A percentile compares a stretch with the other conserved stretches of the same genome.
Conservation (phyloP, 768 basidiomycete species). For the Chiua virens region DNA sequence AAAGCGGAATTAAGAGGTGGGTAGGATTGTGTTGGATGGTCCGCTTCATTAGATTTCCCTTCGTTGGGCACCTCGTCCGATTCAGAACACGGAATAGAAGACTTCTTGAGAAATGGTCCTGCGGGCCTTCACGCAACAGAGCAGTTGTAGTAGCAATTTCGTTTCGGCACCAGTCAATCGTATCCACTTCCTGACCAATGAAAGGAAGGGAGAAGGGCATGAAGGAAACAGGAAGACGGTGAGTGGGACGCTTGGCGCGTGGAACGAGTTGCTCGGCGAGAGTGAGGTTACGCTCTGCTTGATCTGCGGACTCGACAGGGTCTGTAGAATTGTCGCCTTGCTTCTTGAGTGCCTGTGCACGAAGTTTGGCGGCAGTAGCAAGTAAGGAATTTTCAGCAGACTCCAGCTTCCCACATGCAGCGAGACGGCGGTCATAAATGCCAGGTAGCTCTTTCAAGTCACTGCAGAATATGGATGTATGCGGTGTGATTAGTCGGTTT, state of each 20-base stretch:
- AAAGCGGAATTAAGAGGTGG: slow-evolving; percentile 74
- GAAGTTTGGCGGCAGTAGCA: slow-evolving; percentile 72
- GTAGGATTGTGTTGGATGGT: slow-evolving; percentile 37
- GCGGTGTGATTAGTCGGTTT: background rate
- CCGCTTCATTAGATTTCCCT: slow-evolving; percentile 9
- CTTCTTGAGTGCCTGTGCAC: slow-evolving; percentile 53
- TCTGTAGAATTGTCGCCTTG: slow-evolving; percentile 24
- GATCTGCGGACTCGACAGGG: slow-evolving; percentile 19
- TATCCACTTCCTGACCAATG: slow-evolving; percentile 86
- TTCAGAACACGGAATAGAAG: background rate
- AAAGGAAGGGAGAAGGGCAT: slow-evolving; percentile 60
- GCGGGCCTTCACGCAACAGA: slow-evolving; percentile 53
- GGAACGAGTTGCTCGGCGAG: slow-evolving; percentile 63
- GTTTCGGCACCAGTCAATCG: slow-evolving; percentile 83
- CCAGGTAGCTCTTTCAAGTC: slow-evolving; percentile 87
- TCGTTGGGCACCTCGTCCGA: slow-evolving; percentile 25
- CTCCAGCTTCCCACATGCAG: slow-evolving; percentile 80
- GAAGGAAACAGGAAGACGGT: slow-evolving; percentile 59
- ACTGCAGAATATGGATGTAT: slow-evolving; percentile 33
- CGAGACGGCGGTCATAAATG: slow-evolving; percentile 71
- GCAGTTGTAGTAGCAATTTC: slow-evolving; percentile 63
- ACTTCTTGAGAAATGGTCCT: slow-evolving; percentile 21
- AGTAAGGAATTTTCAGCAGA: slow-evolving; percentile 79
- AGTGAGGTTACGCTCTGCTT: slow-evolving; percentile 30
- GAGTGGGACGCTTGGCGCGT: slow-evolving; percentile 70